A percentile compares a stretch with the other conserved stretches of the same genome.
Conservation (phyloP, 23 red algal genomes). For the Gracilaria caudata region DNA sequence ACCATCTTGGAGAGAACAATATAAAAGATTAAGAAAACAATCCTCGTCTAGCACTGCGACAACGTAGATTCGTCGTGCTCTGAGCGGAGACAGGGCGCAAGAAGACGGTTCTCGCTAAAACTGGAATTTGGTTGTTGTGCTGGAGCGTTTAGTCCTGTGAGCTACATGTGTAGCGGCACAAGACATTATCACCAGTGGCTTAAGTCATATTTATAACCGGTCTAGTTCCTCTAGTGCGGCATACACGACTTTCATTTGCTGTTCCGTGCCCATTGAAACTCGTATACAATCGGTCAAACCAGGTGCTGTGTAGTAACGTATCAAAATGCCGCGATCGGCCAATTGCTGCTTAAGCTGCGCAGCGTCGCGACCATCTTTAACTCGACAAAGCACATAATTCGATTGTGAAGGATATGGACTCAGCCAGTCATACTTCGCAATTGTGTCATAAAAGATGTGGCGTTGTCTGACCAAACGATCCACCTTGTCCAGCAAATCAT, state of each 20-base stretch:
- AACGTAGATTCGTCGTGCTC: neutral
- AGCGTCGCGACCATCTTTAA: conserved; percentile 63
- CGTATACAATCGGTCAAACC: conserved; percentile 90
- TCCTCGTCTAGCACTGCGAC: neutral
- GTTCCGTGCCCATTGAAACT: conserved; percentile 93
- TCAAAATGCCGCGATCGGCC: conserved; percentile 82
- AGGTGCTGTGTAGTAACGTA: conserved; percentile 88
- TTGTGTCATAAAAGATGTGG: conserved; percentile 69
- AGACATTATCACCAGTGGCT: too few species aligned
- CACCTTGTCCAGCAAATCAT: conserved; percentile 79
- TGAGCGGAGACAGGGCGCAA: too few species aligned
- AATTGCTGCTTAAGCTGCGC: conserved; percentile 67
- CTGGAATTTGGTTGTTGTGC: too few species aligned
- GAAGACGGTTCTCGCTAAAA: too few species aligned
- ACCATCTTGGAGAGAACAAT: neutral
- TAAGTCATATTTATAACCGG: neutral
- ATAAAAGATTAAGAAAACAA: neutral
- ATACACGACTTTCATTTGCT: conserved; percentile 90
- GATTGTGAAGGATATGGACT: conserved; percentile 82
- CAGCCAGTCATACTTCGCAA: conserved; percentile 59
- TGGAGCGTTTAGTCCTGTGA: too few species aligned
- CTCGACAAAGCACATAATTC: conserved; percentile 95
- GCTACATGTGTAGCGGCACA: too few species aligned
- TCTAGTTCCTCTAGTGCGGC: conserved; percentile 66
- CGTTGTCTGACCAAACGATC: conserved; percentile 73